Conservation (phyloP, 2,329 filamentous ascomycete genomes). For the Aspergillus brasiliensis region DNA sequence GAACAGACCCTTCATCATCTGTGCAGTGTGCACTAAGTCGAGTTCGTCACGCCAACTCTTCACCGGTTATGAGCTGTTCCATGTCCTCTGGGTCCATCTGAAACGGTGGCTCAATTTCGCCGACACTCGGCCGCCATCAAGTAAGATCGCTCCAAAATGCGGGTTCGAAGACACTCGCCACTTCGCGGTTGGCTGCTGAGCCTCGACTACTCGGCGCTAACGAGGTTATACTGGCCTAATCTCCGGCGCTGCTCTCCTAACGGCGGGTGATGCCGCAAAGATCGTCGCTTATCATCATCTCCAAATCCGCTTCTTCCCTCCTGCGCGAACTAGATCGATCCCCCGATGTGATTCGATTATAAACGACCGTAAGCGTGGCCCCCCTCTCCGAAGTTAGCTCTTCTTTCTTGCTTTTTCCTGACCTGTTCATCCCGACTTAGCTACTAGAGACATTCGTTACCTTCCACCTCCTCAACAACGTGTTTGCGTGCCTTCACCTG, state of each 20-base stretch:
- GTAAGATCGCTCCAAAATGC: not conserved
- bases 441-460: too few relatives aligned
- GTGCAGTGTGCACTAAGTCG: too few relatives aligned
- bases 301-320: not conserved
- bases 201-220: not conserved
- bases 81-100: not conserved
- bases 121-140: not conserved
- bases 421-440: not conserved
- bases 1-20: too few relatives aligned
- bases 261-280: constrained; percentile 16
- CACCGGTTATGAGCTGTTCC: too few relatives aligned
- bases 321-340: constrained; percentile 2
- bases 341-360: constrained; percentile 1
- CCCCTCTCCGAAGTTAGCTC: constrained; percentile 1
- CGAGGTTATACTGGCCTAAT: not conserved
- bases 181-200: not conserved
- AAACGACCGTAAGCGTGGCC: constrained; percentile 2
- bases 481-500: not conserved
- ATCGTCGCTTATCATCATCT: constrained; percentile 15
- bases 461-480: not conserved
- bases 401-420: not conserved
- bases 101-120: not conserved
- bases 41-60: too few relatives aligned
- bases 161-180: not conserved
- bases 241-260: constrained; percentile 3